Conservation (phyloP, 495 filamentous ascomycete genomes). For the Aspergillus saccharolyticus region DNA sequence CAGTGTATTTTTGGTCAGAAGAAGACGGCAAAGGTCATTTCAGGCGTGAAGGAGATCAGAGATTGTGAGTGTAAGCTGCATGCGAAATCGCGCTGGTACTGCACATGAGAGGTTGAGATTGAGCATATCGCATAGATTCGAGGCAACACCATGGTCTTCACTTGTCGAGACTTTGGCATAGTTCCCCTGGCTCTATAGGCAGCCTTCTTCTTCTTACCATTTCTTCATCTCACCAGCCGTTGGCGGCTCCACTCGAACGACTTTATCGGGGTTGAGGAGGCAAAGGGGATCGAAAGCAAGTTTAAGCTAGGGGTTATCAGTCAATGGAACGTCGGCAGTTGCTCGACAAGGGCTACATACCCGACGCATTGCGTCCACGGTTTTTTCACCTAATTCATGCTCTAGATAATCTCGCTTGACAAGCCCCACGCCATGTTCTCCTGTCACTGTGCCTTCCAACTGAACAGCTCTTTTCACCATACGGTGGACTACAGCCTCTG, state of each 20-base stretch:
- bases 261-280: constrained; percentile 64
- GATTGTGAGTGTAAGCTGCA: too few species aligned
- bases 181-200: neutral
- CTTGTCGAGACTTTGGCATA: neutral
- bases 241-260: constrained; percentile 47
- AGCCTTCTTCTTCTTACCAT: constrained; percentile 26
- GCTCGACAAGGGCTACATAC: constrained; percentile 33
- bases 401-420: constrained; percentile 57
- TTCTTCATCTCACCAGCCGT: constrained; percentile 35
- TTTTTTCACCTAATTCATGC: constrained; percentile 15
- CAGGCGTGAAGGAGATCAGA: too few species aligned
- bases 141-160: neutral
- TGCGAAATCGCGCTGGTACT: too few species aligned
- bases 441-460: constrained; percentile 60
- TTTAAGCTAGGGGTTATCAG: constrained; percentile 47
- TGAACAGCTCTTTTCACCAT: constrained; percentile 61
- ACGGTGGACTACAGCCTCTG: constrained; percentile 49
- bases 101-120: neutral
- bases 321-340: constrained; percentile 6
- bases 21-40: too few species aligned
- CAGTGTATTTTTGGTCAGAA: neutral
- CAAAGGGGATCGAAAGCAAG: constrained; percentile 60
- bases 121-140: neutral
- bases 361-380: constrained; percentile 59
- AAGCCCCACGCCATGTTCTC: constrained; percentile 60